Evolutionary conservation across 345 rosid species (phyloP).

Genomic region (Acer negundo): DNA sequence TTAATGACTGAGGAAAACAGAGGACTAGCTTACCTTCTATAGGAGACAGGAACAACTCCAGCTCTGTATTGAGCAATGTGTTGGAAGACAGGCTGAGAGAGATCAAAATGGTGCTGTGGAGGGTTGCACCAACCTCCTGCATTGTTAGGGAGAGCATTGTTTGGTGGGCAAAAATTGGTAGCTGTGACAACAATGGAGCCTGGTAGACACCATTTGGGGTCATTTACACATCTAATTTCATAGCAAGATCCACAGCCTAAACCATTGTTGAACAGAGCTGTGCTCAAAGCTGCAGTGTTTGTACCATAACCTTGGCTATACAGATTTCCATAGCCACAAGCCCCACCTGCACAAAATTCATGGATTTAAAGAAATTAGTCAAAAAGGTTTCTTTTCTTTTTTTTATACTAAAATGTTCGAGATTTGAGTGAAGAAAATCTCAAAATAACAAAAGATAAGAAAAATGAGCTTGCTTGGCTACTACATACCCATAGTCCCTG

Average conservation of each 20-base stretch:
- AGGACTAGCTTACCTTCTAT: slow-evolving; percentile 48
- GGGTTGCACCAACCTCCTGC: slow-evolving; percentile 92
- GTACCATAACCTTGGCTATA: slow-evolving; percentile 87
- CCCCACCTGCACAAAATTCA: slow-evolving; percentile 53
- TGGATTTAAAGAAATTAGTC: not conserved
- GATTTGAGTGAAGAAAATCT: not conserved
- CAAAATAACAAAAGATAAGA: too few relatives aligned
- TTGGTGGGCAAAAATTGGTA: slow-evolving; percentile 85
- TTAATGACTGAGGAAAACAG: not conserved
- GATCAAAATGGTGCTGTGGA: slow-evolving; percentile 77
- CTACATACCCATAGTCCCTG: slow-evolving; percentile 57
- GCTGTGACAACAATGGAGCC: slow-evolving; percentile 72
- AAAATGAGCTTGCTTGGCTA: not conserved
- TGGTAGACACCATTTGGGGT: slow-evolving; percentile 71
- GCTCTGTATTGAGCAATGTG: slow-evolving; percentile 81
- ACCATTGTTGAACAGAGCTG: slow-evolving; percentile 76
- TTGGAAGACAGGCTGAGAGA: slow-evolving; percentile 82
- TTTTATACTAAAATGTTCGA: too few relatives aligned
- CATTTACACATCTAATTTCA: slow-evolving; percentile 61
- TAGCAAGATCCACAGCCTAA: slow-evolving; percentile 81
- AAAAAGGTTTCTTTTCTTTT: too few relatives aligned
- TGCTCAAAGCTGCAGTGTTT: slow-evolving; percentile 80
- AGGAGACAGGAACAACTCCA: slow-evolving; percentile 74
- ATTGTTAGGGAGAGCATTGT: slow-evolving; percentile 74
- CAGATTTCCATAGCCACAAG: slow-evolving; percentile 79